Conservation (phyloP, 139 green algal species). For the Mesotaenium endlicherianum region DNA sequence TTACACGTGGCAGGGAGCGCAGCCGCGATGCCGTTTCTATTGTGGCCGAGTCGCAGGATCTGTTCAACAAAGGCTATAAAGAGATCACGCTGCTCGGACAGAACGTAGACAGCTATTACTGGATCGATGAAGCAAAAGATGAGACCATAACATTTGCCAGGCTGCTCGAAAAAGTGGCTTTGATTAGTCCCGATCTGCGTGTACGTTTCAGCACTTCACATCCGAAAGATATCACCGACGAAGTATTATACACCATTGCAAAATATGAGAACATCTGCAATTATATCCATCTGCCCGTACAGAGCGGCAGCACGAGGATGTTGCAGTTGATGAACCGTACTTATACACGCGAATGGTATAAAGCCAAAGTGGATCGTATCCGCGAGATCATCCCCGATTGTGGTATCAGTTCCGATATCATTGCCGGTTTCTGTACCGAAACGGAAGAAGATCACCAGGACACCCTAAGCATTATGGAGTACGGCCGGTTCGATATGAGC, state of each 20-base stretch:
- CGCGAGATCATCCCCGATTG: neutral
- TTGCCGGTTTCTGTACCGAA: conserved; percentile 77
- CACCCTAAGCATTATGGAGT: conserved; percentile 70
- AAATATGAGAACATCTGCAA: no score
- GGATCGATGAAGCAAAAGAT: neutral
- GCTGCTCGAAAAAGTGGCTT: neutral
- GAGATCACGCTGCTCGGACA: neutral
- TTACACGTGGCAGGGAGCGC: conserved; percentile 71
- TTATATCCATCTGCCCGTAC: neutral
- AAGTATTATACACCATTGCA: no score
- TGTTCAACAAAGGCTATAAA: conserved; percentile 39
- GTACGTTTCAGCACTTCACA: neutral
- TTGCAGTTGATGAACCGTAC: neutral
- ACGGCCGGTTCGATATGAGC: conserved; percentile 66
- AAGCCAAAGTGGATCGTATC: neutral
- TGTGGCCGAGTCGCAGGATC: conserved; percentile 63
- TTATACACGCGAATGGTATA: neutral
- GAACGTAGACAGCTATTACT: neutral
- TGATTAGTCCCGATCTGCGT: neutral
- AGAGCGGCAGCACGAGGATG: neutral
- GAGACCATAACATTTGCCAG: neutral
- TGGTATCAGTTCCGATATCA: neutral
- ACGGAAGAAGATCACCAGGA: conserved; percentile 73
- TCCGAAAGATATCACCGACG: no score
- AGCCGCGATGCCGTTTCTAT: conserved; percentile 65